These are phyloP conservation scores for Zanthoxylum bungeanum DNA, from an alignment of 345 rosid species.

Conservation along the genomic window DNA sequence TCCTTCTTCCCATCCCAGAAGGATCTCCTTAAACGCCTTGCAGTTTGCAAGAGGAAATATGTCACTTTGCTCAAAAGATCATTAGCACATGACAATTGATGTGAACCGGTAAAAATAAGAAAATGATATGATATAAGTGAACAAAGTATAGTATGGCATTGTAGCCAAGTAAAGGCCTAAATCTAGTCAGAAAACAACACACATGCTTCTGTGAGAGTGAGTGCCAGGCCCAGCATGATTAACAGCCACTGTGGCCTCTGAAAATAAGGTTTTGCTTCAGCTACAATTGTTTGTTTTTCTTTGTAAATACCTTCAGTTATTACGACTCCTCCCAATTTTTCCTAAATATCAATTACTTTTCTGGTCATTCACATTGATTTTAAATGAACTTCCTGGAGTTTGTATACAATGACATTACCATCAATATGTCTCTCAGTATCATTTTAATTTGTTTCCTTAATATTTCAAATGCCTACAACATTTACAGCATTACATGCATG, in stretches of 20 bases:
- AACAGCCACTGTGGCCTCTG: not conserved
- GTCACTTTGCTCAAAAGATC: not conserved
- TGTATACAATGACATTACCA: not conserved
- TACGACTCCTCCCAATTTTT: not conserved
- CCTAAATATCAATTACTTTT: not conserved
- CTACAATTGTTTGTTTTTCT: not conserved
- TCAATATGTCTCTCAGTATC: not conserved
- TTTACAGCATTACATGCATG: not conserved
- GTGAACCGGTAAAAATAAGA: not conserved
- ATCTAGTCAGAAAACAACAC: not conserved
- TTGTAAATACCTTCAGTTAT: not conserved
- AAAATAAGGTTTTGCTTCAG: not conserved
- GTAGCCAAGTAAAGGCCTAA: not conserved
- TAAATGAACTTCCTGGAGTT: not conserved
- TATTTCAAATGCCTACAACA: not conserved
- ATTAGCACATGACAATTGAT: not conserved
- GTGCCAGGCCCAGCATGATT: not conserved
- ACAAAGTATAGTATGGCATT: not conserved
- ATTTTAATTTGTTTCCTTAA: not conserved
- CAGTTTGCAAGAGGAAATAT: not conserved
- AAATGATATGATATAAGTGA: not conserved
- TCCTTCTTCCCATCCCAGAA: not conserved
- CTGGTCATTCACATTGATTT: not conserved
- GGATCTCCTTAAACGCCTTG: not conserved
- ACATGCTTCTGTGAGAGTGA: not conserved